Conservation (phyloP, 305 asterid genomes). For the Fraxinus xanthoxyloides region DNA sequence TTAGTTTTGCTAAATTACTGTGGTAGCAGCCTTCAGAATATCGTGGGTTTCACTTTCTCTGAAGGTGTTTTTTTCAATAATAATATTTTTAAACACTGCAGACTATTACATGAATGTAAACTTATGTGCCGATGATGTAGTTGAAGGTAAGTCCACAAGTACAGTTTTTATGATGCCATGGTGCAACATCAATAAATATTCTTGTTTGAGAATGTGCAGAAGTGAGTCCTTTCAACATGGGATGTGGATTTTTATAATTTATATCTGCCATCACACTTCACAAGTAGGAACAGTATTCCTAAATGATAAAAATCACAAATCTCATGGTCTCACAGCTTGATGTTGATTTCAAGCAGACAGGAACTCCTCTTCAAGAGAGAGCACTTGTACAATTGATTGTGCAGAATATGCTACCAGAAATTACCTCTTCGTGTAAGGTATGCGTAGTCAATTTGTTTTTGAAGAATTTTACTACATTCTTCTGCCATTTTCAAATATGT, state of each 20-base stretch:
- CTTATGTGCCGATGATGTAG: neutral
- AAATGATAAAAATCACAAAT: neutral
- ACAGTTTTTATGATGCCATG: neutral
- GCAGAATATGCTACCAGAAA: neutral
- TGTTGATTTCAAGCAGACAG: neutral
- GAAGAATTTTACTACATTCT: neutral
- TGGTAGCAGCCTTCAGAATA: neutral
- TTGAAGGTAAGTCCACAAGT: neutral
- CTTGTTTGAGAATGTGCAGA: neutral
- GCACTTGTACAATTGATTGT: neutral
- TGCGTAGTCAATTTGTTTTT: neutral
- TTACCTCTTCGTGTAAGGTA: neutral
- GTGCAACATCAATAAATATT: neutral
- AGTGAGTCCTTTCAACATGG: neutral
- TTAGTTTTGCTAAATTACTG: neutral
- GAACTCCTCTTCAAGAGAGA: neutral
- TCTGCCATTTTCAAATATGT: neutral
- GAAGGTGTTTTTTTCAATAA: neutral
- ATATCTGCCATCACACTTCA: neutral
- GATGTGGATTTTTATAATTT: neutral
- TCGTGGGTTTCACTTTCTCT: neutral
- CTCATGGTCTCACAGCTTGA: neutral
- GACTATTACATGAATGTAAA: neutral
- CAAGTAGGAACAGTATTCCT: neutral
- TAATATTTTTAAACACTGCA: neutral